Base-by-base conservation (phyloP, 768 basidiomycete species). In the Suillus fuscotomentosus region DNA sequence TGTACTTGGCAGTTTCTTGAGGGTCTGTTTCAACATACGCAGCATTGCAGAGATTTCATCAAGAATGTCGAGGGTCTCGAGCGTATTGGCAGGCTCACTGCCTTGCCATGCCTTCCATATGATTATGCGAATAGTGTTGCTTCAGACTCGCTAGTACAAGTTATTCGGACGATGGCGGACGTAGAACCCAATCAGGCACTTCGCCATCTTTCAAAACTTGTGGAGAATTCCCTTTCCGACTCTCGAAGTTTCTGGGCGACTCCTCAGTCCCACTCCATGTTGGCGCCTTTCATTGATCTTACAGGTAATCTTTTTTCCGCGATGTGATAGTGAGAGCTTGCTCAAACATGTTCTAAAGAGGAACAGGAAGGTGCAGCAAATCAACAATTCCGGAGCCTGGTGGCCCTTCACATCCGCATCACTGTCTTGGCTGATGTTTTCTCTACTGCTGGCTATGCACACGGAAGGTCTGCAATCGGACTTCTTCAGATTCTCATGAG, bases 11-110 rank as follows among this genome's bases (percentile, higher is more conserved):
- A 96, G 94, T 96, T 97, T 76, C 83, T 96, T 61, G 94, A 96
- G 75, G 96, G 97, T 7, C 83, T 99, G 48, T 96, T 99, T 80
- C 95, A 96, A 70, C 95, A 97, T 72, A 83, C 88, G 2, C 86
- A 88, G 27, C 93, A 98, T 75, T 92, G 92, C 80, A 88, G 88
- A 68, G 97, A 98, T 69, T 98, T 98, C 74, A 86, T 97, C 65
- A 79, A 83, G 55, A 82, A 84, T 65, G 82, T 88, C 5, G 86
- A 95, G 70, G 87, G 93, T 56, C 82, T 98, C 47, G 80, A 88
- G 67, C 81, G 84, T 68, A 79, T 99, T 62, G 88, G 94, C 67
- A 83, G 85, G 68, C 81, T 98, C 48, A 89, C 95, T 39, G 85
- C 86, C 22, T 81, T 96, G 38, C 92, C 95, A 14, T 96, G 92